Evolutionary conservation across 495 filamentous ascomycete genomes (phyloP), one percentile per base, ranked within the genome.

Genomic region (Darksidea phi): DNA sequence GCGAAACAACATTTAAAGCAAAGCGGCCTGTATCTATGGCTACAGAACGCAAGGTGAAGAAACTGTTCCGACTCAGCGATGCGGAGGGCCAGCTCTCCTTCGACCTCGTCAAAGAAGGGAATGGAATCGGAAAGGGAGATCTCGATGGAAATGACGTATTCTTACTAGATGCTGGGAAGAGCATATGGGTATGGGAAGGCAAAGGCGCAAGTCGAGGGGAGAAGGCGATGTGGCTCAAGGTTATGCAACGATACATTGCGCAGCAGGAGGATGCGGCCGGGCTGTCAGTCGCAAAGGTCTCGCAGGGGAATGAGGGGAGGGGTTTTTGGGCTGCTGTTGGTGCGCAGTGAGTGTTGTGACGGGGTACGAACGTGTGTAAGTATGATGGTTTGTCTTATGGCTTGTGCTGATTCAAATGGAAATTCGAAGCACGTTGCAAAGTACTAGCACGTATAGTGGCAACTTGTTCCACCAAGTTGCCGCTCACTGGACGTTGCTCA

Each of bases 161-260:
- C 66, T 67, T 86, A 10, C 77, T 83, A 47, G 82, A 85, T 42
- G 71, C 67, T 11, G 81, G 81, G 6, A 74, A 59, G 43, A 71
- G 65, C 32, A 70, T 85, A 15, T 86, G 82, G 82, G 81, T 86
- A 23, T 86, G 83, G 83, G 78, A 83, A 67, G 84, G 84, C 4
- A 63, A 63, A 2, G 72, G 70, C 2, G 82, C 83, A 1, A 85
- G 82, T 68, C 72, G 67, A 41, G 61, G 62, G 6, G 84, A 85
- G 70, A 83, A 76, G 63, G 77, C 78, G 0, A 66, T 77, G 71
- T 86, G 84, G 83, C 71, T 85, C 21, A 79, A 76, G 61, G 76
- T 82, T 6, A 79, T 81, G 17, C 79, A 84, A 67, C 68, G 70
- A 6, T 86, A 85, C 62, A 63, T 85, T 34, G 73, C 76, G 23